Conservation (phyloP, 345 rosid species). For the Noccaea bulbosa region DNA sequence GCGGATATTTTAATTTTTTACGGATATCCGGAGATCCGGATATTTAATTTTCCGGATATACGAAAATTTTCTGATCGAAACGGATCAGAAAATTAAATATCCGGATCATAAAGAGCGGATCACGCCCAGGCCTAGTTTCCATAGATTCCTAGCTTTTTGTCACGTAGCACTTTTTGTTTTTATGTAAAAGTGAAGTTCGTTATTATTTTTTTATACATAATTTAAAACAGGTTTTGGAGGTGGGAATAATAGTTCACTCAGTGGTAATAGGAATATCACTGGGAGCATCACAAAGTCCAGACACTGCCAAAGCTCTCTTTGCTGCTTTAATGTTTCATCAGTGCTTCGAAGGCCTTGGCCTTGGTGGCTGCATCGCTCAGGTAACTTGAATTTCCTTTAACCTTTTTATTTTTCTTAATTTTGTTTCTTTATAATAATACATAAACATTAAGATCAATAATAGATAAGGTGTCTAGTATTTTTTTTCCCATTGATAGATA, state of each 20-base stretch:
- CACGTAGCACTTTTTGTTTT: neutral
- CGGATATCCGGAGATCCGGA: too few species aligned
- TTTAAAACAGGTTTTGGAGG: constrained; percentile 54
- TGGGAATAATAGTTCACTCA: constrained; percentile 76
- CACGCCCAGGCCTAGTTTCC: too few species aligned
- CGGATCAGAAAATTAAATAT: too few species aligned
- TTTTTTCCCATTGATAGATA: neutral
- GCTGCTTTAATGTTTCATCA: constrained; percentile 76
- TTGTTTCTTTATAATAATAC: neutral
- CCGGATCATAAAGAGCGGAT: too few species aligned
- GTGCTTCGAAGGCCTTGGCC: constrained; percentile 75
- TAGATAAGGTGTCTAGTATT: neutral
- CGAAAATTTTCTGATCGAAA: too few species aligned
- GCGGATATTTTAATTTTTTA: too few species aligned
- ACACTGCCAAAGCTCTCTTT: constrained; percentile 52
- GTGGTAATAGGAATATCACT: constrained; percentile 68
- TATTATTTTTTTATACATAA: neutral
- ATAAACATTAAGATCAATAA: neutral
- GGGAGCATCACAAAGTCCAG: constrained; percentile 62
- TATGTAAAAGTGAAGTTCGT: constrained; percentile 10
- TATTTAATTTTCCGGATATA: too few species aligned
- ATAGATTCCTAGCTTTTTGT: constrained; percentile 11
- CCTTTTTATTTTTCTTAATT: neutral
- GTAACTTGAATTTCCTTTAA: constrained; percentile 27
- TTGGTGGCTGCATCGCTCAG: constrained; percentile 72